Evolutionary conservation across 352 stramenopile genomes (phyloP), one percentile per base, ranked within the genome.

Genomic region (Pythium brassicae): DNA sequence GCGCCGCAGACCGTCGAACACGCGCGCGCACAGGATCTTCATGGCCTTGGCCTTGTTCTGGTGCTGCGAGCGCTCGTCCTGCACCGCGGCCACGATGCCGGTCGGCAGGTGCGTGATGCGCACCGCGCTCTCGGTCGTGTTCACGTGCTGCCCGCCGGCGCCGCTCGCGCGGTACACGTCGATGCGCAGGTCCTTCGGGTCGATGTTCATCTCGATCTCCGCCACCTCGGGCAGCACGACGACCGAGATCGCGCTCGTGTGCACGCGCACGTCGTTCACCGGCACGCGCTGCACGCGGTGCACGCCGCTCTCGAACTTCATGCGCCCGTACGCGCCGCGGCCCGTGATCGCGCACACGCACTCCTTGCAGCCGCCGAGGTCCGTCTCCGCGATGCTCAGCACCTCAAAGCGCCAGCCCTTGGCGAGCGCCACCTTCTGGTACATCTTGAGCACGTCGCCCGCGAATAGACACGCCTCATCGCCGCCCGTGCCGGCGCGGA

Each of bases 11-110:
- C 95, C 90, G 58, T 99, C 96, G 62, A 97, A 98, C 23, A 99
- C 81, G 27, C 96, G 93, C 8, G 92, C 83, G 56, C 89, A 93
- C 8, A 99, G 80, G 61, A 99, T 96, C 69, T 98, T 96, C 81
- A 99, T 97, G 23, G 97, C 97, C 59, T 98, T 92, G 43, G 97
- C 95, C 67, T 99, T 99, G 78, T 99, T 99, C 70, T 98, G 95
- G 46, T 98, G 85, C 76, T 99, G 97, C 40, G 83, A 97, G 20
- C 97, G 86, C 69, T 99, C 96, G 65, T 98, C 94, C 55, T 98
- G 93, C 54, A 88, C 71, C n/a, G 79, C 74, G 8, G 76, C 79
- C 42, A 86, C 70, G 55, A 87, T 98, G 22, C 96, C 96, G 40
- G 97, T 99, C 15, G 97, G 97, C 60, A 98, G 90, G 66, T 99